phyloP scores from a whole-genome alignment of 2,329 filamentous ascomycete species.

The Phaeosphaeria sp. region DNA sequence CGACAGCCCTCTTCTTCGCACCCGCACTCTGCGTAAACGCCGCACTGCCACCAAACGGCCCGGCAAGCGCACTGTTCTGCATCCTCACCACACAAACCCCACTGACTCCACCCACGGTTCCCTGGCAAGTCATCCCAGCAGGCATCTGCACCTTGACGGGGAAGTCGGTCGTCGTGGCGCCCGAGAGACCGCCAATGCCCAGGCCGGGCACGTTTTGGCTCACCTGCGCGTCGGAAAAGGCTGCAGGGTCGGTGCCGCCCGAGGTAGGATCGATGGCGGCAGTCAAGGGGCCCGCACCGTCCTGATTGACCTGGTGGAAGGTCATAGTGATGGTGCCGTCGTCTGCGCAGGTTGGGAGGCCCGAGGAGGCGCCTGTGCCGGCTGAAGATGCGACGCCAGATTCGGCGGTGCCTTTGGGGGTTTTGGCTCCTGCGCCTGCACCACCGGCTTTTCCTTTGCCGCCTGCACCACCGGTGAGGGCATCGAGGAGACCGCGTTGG shows the following conservation, averaged over 20 bases:
- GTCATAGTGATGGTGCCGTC: constrained; percentile 68
- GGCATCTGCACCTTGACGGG: constrained; percentile 71
- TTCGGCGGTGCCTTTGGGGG: constrained; percentile 54
- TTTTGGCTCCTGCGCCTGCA: constrained; percentile 54
- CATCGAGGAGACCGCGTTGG: constrained; percentile 1
- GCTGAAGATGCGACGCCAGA: constrained; percentile 60
- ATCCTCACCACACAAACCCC: constrained; percentile 72
- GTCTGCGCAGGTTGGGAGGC: constrained; percentile 67
- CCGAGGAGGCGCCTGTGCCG: constrained; percentile 60
- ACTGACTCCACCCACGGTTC: constrained; percentile 62
- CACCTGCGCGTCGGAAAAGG: constrained; percentile 67
- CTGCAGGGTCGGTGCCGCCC: constrained; percentile 64
- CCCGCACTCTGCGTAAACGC: constrained; percentile 68
- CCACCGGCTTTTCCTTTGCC: constrained; percentile 6
- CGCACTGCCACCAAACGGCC: constrained; percentile 71
- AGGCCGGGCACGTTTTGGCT: constrained; percentile 67
- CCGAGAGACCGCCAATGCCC: constrained; percentile 63
- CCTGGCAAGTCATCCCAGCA: constrained; percentile 70
- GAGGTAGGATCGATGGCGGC: constrained; percentile 68
- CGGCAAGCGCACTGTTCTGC: constrained; percentile 66
- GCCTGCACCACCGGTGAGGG: constrained; percentile 2
- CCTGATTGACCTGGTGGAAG: constrained; percentile 74
- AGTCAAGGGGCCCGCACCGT: constrained; percentile 69
- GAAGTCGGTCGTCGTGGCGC: constrained; percentile 60
- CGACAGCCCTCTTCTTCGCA: constrained; percentile 67